A percentile compares a stretch with the other conserved stretches of the same genome.
Evolutionary conservation across 192 early-diverging fungal species (phyloP).

Genomic region (Backusella circina): DNA sequence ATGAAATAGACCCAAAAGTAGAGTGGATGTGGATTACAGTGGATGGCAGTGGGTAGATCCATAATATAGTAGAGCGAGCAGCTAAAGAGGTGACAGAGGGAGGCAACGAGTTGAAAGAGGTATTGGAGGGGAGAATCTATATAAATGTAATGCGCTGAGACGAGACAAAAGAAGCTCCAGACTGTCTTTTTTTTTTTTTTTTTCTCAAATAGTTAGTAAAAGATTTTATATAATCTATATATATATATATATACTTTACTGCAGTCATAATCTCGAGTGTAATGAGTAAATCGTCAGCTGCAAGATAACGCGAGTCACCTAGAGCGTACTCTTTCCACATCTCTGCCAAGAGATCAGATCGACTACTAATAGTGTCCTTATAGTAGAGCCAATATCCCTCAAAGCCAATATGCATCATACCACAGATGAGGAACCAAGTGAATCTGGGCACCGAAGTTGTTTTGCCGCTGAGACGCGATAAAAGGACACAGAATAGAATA

Average conservation of each 20-base stretch:
- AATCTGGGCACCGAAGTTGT: conserved; percentile 34
- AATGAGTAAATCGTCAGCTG: conserved; percentile 75
- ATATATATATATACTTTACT: conserved; percentile 57
- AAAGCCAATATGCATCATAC: conserved; percentile 76
- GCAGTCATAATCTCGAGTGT: conserved; percentile 88
- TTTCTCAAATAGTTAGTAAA: conserved; percentile 28
- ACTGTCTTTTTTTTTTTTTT: conserved; percentile 42
- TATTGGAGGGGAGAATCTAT: conserved; percentile 51
- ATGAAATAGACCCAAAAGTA: conserved; percentile 94
- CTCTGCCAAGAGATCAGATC: conserved; percentile 55
- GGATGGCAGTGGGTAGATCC: conserved; percentile 61
- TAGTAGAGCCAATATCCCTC: conserved; percentile 85
- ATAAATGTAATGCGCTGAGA: conserved; percentile 54
- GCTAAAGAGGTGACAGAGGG: conserved; percentile 77
- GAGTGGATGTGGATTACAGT: conserved; percentile 66
- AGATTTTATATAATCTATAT: no score
- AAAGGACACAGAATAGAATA: background rate
- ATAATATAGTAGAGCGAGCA: conserved; percentile 81
- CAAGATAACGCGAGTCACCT: conserved; percentile 87
- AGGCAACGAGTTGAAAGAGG: conserved; percentile 54
- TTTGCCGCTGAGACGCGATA: background rate
- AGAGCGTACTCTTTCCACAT: conserved; percentile 92
- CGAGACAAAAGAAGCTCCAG: conserved; percentile 56
- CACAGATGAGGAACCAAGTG: conserved; percentile 82
- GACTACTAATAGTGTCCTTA: conserved; percentile 60